Evolutionary conservation across 148 eudicot species (phyloP), one percentile per base, ranked within the genome.

Genomic region (Vaccinium darrowii): DNA sequence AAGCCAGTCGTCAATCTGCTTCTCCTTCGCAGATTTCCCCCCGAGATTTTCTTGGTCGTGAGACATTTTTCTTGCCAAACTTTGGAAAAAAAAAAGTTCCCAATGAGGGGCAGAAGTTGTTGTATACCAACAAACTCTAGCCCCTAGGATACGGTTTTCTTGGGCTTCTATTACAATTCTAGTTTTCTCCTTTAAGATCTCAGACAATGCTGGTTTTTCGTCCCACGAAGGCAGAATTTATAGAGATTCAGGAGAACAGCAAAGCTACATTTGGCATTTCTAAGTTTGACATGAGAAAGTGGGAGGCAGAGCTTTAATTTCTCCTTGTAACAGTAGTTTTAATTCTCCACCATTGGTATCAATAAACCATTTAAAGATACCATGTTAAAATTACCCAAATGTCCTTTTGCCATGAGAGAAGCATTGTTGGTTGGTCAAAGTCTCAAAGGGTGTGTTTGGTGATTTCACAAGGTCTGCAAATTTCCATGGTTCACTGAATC

Each of bases 1-100:
- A 79, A 79, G 82, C 82, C 82, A 79, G 2, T 79, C 82, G 3
- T 79, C 82, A 1, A 79, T 79, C 6, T 30, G 60, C 82, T 79
- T 58, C 67, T 79, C 43, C 81, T 54, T 78, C 63, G 1, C 62
- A 11, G 81, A 7, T 78, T 78, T 54, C 39, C 54, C 81, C 30
- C 43, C 14, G 5, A 12, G 3, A 14, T 50, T 18, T 51, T 27
- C 62, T 16, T 78, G 49, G 33, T 54, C 21, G 7, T 30, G 49
- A 54, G 33, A 13, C 65, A 25, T 54, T 54, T 79, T 50, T 56
- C 67, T 8, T 52, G 19, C 19, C 39, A 52, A 56, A 11, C 14
- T 27, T 25, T 5, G 36, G 39, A 30, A 51, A 78, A 18, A 30
- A 16, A 9, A 30, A 53, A 30, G 23, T 76, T 2, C 51, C 11